Percentiles rank a stretch among this genome's conserved stretches.
These are phyloP conservation scores for Puccinia triticina DNA, from an alignment of 1,284 basidiomycete species.

Conservation along the genomic window DNA sequence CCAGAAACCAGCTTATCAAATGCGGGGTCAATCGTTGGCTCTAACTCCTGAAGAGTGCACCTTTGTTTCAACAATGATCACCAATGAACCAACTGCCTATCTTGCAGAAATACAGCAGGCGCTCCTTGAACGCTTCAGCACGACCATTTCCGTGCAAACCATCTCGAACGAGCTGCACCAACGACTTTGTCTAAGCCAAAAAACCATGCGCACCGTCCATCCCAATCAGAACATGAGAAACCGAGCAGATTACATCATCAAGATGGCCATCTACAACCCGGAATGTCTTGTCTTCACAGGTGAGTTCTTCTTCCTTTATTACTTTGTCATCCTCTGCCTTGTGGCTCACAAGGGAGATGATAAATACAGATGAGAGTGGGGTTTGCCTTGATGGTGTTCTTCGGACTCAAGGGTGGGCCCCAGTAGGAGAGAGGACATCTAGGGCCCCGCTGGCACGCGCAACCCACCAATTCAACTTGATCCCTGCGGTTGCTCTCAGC, in stretches of 20 bases:
- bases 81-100: not conserved
- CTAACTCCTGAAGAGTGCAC: no score
- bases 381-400: not conserved
- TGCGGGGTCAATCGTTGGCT: no score
- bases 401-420: conserved; percentile 1
- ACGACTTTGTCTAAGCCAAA: not conserved
- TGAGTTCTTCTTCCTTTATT: not conserved
- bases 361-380: conserved; percentile 39
- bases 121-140: not conserved
- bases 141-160: not conserved
- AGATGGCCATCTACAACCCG: not conserved
- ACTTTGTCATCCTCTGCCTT: no score
- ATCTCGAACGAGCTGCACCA: not conserved
- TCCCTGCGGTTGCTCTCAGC: not conserved
- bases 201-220: not conserved
- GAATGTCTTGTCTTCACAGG: not conserved
- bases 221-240: not conserved
- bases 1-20: no score
- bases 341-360: no score
- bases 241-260: not conserved
- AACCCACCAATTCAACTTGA: conserved; percentile 16
- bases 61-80: no score
- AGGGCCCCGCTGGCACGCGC: not conserved
- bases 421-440: not conserved
- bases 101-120: not conserved